Conservation (phyloP, 257 asterid species). For the Fraxinus cuspidata region DNA sequence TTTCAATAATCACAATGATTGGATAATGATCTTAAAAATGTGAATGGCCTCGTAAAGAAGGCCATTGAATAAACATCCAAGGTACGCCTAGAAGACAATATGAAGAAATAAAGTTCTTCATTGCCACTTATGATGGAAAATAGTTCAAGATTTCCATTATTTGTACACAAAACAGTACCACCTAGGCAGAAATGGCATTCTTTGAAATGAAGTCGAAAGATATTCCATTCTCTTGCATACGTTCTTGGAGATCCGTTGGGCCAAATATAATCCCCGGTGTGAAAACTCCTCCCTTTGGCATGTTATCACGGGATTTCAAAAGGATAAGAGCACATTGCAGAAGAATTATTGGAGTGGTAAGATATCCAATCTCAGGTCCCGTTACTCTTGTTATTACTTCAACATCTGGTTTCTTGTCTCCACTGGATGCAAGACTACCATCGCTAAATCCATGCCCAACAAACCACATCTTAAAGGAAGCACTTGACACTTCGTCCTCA, state of each 20-base stretch:
- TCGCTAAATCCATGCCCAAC: slow-evolving; percentile 78
- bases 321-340: slow-evolving; percentile 74
- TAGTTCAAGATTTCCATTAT: background rate
- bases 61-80: background rate
- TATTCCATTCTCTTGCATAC: slow-evolving; percentile 75
- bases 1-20: no score
- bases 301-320: slow-evolving; percentile 50
- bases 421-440: slow-evolving; percentile 37
- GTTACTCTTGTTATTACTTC: slow-evolving; percentile 77
- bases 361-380: slow-evolving; percentile 95
- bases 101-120: no score
- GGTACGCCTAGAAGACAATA: no score
- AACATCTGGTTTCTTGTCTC: slow-evolving; percentile 58
- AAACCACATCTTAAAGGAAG: slow-evolving; percentile 90
- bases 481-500: slow-evolving; percentile 79
- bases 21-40: background rate
- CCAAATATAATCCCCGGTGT: slow-evolving; percentile 94
- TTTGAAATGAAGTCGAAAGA: slow-evolving; percentile 75
- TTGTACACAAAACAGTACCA: background rate
- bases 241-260: slow-evolving; percentile 62
- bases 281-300: slow-evolving; percentile 84
- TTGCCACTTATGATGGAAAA: background rate
- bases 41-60: background rate
- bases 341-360: slow-evolving; percentile 74
- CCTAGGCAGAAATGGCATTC: slow-evolving; percentile 39